These are phyloP conservation scores for Alopecurus myosuroides DNA, from an alignment of 176 grass and related monocot species.

Conservation along the genomic window DNA sequence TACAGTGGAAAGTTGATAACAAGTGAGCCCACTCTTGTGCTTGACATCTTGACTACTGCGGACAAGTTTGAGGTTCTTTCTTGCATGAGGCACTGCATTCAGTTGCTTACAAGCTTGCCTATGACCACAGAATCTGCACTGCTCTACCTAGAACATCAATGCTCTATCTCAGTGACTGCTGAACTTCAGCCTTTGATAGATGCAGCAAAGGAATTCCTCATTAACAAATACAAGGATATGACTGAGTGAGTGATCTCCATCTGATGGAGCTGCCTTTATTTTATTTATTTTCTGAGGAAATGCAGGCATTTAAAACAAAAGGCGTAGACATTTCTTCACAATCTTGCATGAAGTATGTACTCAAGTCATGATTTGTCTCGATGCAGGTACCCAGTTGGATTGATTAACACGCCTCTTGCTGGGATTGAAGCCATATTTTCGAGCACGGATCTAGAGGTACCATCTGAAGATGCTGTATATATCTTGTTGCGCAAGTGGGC, in stretches of 20 bases:
- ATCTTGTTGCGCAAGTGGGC: constrained; percentile 73
- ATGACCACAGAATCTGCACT: constrained; percentile 85
- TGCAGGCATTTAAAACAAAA: neutral
- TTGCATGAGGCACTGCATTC: constrained; percentile 44
- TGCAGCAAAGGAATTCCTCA: constrained; percentile 53
- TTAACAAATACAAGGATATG: constrained; percentile 50
- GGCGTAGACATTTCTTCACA: neutral
- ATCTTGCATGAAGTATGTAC: neutral
- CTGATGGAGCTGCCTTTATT: neutral
- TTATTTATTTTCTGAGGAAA: neutral
- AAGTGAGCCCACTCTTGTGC: constrained; percentile 43
- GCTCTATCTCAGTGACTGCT: constrained; percentile 33
- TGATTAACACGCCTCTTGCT: constrained; percentile 65
- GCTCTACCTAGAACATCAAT: constrained; percentile 81
- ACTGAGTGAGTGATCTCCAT: constrained; percentile 24
- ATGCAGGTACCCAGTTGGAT: constrained; percentile 71
- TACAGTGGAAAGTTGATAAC: constrained; percentile 77
- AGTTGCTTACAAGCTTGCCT: constrained; percentile 69
- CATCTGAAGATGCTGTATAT: constrained; percentile 74
- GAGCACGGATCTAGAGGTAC: constrained; percentile 67
- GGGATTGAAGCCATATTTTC: constrained; percentile 74
- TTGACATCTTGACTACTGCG: constrained; percentile 67
- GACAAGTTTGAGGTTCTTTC: neutral
- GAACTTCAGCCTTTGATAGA: constrained; percentile 48
- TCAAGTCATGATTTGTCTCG: neutral